Base-by-base conservation (phyloP, 176 grass and related monocot species). In the Ensete glaucum region DNA sequence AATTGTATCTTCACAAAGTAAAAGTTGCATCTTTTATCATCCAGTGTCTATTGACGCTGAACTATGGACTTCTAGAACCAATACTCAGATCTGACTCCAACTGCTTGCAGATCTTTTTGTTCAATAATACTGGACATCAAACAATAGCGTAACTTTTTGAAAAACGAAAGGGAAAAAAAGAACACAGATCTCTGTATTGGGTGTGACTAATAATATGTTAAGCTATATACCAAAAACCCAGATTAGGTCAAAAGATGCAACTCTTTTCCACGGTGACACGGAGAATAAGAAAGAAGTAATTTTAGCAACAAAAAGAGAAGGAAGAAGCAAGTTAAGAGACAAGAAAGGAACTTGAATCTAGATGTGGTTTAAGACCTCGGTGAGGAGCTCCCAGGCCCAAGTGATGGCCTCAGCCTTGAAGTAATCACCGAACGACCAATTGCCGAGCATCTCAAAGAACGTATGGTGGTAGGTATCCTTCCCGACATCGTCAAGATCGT, bases 381-480 rank as follows among this genome's bases (percentile, higher is more conserved):
- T 99, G 69, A 99, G 86, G 19, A 99, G 86, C 67, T 99, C 90
- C 95, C 95, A 99, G 4, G 95, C 95, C 87, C 89, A 99, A 34
- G 85, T 59, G 70, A 94, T 94, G n/a, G 90, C 95, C 43, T 94
- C 95, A 50, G 80, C 74, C 84, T 99, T 99, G 77, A 99, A 99
- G 83, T 99, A 99, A 55, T 91, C 83, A 7, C 95, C 91, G 9
- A 99, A 99, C 15, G 91, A 99, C 95, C 91, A 99, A 67, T 91
- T 99, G 17, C 95, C 91, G 0, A 99, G 88, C 95, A 99, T 99
- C 79, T 99, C 95, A 58, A 99, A 99, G 83, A 94, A 99, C 66
- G 95, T 99, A 66, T 94, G 95, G 73, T 99, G 95, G 76, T 99
- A 99, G 7, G 91, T 99, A 77, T 99, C 95, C 78, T 99, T 99